A percentile compares a stretch with the other conserved stretches of the same genome.
Conservation (phyloP, 2,329 filamentous ascomycete species). For the Claviceps sorghi region DNA sequence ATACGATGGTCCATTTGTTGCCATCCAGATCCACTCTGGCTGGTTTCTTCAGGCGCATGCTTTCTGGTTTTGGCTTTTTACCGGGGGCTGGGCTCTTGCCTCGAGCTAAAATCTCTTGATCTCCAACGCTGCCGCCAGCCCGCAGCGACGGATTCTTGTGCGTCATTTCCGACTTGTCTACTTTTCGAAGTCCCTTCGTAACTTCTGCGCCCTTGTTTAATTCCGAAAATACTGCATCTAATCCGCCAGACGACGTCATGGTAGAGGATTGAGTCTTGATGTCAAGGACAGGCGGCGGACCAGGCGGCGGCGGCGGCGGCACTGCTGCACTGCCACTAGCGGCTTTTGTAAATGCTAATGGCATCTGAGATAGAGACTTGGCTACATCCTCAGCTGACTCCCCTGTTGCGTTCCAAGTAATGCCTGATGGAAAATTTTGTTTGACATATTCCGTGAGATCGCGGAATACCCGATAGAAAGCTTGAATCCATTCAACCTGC, state of each 20-base stretch:
- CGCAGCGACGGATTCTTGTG: constrained; percentile 92
- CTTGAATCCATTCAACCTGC: constrained; percentile 77
- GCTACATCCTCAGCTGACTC: constrained; percentile 54
- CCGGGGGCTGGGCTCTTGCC: constrained; percentile 78
- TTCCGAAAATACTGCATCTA: constrained; percentile 81
- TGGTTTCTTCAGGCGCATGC: constrained; percentile 71
- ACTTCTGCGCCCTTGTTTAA: constrained; percentile 82
- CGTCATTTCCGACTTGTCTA: constrained; percentile 92
- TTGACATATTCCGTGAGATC: constrained; percentile 73
- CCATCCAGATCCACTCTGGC: constrained; percentile 65
- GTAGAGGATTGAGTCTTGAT: constrained; percentile 29
- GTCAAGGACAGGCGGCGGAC: constrained; percentile 52
- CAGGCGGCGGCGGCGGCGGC: constrained; percentile 52
- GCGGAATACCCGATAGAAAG: constrained; percentile 85
- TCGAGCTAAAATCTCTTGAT: constrained; percentile 38
- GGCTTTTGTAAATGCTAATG: constrained; percentile 33
- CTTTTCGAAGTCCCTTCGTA: constrained; percentile 78
- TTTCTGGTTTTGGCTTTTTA: constrained; percentile 76
- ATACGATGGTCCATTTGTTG: constrained; percentile 83
- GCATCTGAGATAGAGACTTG: constrained; percentile 33
- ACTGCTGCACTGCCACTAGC: constrained; percentile 35
- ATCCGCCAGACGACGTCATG: constrained; percentile 39
- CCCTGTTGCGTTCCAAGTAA: constrained; percentile 75
- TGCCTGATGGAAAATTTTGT: constrained; percentile 62
- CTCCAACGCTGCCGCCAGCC: constrained; percentile 54